phyloP scores from a whole-genome alignment of 768 basidiomycete species.

The Leccinum uliginosum region DNA sequence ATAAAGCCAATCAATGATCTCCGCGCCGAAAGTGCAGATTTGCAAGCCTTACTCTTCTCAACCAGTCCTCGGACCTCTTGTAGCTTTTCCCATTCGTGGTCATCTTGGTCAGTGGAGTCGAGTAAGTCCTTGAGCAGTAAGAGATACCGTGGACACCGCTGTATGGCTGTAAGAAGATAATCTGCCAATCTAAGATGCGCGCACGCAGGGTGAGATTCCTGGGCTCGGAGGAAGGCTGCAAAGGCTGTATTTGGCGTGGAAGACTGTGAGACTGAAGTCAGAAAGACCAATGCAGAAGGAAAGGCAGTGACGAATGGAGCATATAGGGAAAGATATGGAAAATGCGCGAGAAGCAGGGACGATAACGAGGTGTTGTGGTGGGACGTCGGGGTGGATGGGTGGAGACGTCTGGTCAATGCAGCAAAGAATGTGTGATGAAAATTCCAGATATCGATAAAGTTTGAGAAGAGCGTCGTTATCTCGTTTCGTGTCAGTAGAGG shows the following conservation, averaged over 20 bases:
- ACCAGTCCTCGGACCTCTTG: slow-evolving; percentile 60
- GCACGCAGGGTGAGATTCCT: slow-evolving; percentile 68
- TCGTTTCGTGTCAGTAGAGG: slow-evolving; percentile 67
- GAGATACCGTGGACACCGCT: slow-evolving; percentile 84
- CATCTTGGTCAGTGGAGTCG: slow-evolving; percentile 55
- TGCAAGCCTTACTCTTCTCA: slow-evolving; percentile 58
- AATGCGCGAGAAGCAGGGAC: slow-evolving; percentile 68
- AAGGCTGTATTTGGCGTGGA: slow-evolving; percentile 45
- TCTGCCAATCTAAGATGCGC: slow-evolving; percentile 74
- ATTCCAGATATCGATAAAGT: slow-evolving; percentile 91
- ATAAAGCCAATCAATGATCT: slow-evolving; percentile 9
- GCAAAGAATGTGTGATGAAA: slow-evolving; percentile 72
- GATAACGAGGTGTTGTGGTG: slow-evolving; percentile 43
- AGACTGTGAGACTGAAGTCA: slow-evolving; percentile 50
- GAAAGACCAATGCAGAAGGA: slow-evolving; percentile 55
- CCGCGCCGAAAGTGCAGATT: background rate
- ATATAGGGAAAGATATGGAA: slow-evolving; percentile 85
- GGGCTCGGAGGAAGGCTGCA: slow-evolving; percentile 54
- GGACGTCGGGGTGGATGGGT: slow-evolving; percentile 15
- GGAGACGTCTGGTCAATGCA: slow-evolving; percentile 46
- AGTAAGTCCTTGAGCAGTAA: slow-evolving; percentile 81
- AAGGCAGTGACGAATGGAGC: slow-evolving; percentile 82
- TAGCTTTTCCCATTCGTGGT: slow-evolving; percentile 64
- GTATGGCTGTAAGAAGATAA: slow-evolving; percentile 84
- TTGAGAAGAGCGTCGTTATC: slow-evolving; percentile 75